These are phyloP conservation scores for Camelina sativa DNA, from an alignment of 345 rosid species.

Conservation along the genomic window DNA sequence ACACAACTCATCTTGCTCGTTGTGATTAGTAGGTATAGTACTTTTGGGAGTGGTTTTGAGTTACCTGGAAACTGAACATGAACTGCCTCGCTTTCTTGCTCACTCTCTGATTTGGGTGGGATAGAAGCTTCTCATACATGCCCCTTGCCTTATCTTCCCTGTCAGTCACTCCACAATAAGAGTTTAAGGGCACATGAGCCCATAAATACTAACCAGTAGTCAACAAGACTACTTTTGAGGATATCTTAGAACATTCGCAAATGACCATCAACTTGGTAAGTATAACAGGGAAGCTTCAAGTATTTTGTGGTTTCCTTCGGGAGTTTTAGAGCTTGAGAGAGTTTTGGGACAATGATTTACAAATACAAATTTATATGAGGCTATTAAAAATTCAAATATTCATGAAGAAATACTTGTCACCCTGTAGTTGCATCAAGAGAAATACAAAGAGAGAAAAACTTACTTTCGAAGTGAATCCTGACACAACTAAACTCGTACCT, in stretches of 20 bases:
- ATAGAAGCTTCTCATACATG: conserved; percentile 87
- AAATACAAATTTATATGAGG: background rate
- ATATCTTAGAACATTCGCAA: background rate
- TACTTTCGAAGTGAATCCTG: conserved; percentile 74
- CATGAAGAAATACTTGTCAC: background rate
- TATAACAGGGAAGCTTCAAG: background rate
- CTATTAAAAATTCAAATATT: background rate
- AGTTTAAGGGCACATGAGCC: conserved; percentile 1
- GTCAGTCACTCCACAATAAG: conserved; percentile 38
- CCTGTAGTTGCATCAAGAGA: conserved; percentile 7
- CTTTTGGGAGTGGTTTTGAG: conserved; percentile 14
- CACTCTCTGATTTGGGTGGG: conserved; percentile 71
- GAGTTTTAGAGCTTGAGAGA: background rate
- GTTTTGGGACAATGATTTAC: background rate
- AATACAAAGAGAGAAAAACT: conserved; percentile 14
- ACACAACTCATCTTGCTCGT: too few relatives aligned
- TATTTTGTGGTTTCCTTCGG: conserved; percentile 23
- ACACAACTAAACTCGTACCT: conserved; percentile 47
- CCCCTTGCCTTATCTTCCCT: conserved; percentile 69
- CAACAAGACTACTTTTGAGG: conserved; percentile 3
- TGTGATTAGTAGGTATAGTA: background rate
- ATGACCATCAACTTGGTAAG: conserved; percentile 5
- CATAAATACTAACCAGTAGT: conserved; percentile 18
- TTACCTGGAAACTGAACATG: conserved; percentile 88
- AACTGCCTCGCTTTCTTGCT: conserved; percentile 81